Evolutionary conservation across 495 filamentous ascomycete species (phyloP).

Genomic region (Tuber borchii): DNA sequence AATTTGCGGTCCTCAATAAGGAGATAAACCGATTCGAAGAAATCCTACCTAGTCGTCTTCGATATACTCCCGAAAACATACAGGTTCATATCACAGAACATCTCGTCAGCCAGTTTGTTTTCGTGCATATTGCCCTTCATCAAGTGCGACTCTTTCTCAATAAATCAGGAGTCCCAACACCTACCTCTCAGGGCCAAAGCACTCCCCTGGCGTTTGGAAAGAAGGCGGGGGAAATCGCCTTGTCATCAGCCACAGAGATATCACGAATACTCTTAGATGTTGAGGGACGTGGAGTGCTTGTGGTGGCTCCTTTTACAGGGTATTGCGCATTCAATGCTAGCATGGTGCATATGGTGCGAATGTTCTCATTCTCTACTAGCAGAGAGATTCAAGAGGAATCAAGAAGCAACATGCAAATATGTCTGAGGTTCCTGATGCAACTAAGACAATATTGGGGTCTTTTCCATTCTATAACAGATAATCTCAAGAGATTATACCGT

Average conservation of each 20-base stretch:
- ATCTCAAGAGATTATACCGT: constrained; percentile 81
- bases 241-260: constrained; percentile 84
- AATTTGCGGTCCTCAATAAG: constrained; percentile 62
- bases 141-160: constrained; percentile 89
- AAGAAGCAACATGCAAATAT: constrained; percentile 80
- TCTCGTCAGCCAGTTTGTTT: constrained; percentile 88
- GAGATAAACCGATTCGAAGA: constrained; percentile 64
- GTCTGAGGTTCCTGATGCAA: constrained; percentile 81
- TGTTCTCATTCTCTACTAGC: constrained; percentile 72
- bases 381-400: constrained; percentile 59
- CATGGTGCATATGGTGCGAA: constrained; percentile 85
- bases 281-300: constrained; percentile 57
- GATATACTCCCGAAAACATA: constrained; percentile 75
- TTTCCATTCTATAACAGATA: constrained; percentile 93
- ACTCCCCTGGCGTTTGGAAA: constrained; percentile 75
- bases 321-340: constrained; percentile 91
- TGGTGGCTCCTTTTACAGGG: constrained; percentile 85
- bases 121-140: constrained; percentile 80
- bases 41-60: constrained; percentile 61
- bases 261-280: constrained; percentile 75
- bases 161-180: constrained; percentile 72
- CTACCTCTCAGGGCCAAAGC: constrained; percentile 57
- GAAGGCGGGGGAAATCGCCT: constrained; percentile 65
- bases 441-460: constrained; percentile 98
- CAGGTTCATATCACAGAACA: constrained; percentile 74